Evolutionary conservation across 2,329 filamentous ascomycete genomes (phyloP).

Genomic region (Pestalotiopsis sp.): DNA sequence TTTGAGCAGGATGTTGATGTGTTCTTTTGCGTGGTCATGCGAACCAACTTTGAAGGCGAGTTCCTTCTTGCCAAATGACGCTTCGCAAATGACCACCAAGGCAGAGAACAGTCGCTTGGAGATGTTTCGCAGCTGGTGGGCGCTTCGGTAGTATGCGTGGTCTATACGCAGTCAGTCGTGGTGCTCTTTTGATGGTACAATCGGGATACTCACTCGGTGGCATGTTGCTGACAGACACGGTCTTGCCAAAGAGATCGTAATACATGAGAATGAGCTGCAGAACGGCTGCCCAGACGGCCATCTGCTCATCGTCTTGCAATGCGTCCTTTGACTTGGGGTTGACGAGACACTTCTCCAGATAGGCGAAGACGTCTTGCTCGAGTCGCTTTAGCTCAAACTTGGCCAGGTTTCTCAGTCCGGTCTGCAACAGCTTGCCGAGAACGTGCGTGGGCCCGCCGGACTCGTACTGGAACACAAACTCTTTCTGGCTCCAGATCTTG

Average conservation of each 20-base stretch:
- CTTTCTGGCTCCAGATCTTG: conserved; percentile 48
- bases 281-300: conserved; percentile 51
- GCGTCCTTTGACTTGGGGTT: conserved; percentile 11
- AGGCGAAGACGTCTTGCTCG: conserved; percentile 26
- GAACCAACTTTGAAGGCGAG: not conserved
- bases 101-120: conserved; percentile 28
- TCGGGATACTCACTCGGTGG: not conserved
- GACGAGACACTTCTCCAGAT: conserved; percentile 20
- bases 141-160: conserved; percentile 17
- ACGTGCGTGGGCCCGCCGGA: conserved; percentile 30
- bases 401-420: conserved; percentile 27
- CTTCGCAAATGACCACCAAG: conserved; percentile 32
- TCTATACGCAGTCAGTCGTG: not conserved
- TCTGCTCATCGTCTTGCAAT: conserved; percentile 35
- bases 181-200: not conserved
- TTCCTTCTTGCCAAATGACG: conserved; percentile 16
- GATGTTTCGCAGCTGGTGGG: conserved; percentile 16
- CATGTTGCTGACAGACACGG: not conserved
- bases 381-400: conserved; percentile 28
- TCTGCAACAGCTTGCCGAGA: conserved; percentile 35
- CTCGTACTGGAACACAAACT: conserved; percentile 40
- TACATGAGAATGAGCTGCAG: conserved; percentile 55
- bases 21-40: not conserved
- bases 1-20: not conserved
- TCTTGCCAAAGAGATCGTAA: conserved; percentile 38